Conservation (phyloP, 2,329 filamentous ascomycete genomes). For the Xylaria sp. region DNA sequence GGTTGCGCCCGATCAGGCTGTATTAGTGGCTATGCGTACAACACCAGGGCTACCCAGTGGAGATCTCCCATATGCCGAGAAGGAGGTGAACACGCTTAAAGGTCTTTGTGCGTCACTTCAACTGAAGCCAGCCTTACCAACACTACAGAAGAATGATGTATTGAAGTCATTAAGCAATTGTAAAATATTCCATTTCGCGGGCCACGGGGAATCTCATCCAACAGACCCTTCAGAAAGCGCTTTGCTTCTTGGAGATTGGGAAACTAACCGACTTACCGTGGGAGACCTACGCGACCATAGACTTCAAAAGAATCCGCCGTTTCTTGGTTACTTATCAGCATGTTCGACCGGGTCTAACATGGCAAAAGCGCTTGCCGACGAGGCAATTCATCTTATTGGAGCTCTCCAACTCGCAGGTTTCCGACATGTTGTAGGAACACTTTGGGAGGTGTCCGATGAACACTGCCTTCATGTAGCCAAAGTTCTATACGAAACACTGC, state of each 20-base stretch:
- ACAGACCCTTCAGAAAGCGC: conserved; percentile 49
- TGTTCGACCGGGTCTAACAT: conserved; percentile 50
- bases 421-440: conserved; percentile 48
- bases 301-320: conserved; percentile 38
- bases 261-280: background rate
- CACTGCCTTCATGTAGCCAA: conserved; percentile 18
- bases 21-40: too few relatives aligned
- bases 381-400: conserved; percentile 53
- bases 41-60: too few relatives aligned
- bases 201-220: conserved; percentile 50
- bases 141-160: conserved; percentile 41
- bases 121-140: background rate
- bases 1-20: too few relatives aligned
- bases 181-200: conserved; percentile 55
- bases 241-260: conserved; percentile 33
- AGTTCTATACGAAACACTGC: conserved; percentile 23
- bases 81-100: too few relatives aligned
- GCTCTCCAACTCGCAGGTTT: conserved; percentile 52
- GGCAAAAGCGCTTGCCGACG: conserved; percentile 48
- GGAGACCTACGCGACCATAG: background rate
- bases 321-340: conserved; percentile 55
- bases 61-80: too few relatives aligned
- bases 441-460: conserved; percentile 11
- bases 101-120: background rate
- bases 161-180: conserved; percentile 46